Base-by-base conservation (phyloP, 139 green algal species). In the Chlorella ohadii region DNA sequence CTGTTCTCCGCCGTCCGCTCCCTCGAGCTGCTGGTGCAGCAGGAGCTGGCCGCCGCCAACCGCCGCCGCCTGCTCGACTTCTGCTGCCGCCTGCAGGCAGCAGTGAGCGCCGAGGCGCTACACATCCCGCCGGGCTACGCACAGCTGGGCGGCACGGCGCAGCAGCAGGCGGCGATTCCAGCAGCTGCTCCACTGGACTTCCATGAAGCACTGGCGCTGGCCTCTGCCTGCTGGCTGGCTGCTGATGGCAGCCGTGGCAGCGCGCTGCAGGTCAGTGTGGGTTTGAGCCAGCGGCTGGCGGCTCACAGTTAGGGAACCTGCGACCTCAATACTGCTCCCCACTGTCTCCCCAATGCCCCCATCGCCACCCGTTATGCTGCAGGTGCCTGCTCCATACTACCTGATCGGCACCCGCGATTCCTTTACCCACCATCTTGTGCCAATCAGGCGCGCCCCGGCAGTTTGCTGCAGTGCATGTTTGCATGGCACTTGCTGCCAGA, bases 351-450 rank as follows among this genome's bases (percentile, higher is more conserved):
- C n/a, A n/a, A n/a, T n/a, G n/a, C n/a, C n/a, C n/a, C n/a, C n/a
- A n/a, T n/a, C n/a, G n/a, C n/a, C n/a, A n/a, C n/a, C n/a, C n/a
- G n/a, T n/a, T n/a, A n/a, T n/a, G 74, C 64, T 64, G 82, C 87
- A 88, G 88, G 64, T 86, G 56, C 92, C 92, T 0, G 94, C 90
- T 88, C 92, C 92, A 0, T 86, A 78, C 27, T 95, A 95, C 86
- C 65, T 95, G 4, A 94, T 95, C 20, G 84, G 65, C 70, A 95
- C 92, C 0, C 81, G 92, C 0, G 92, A 95, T 85, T 84, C 80
- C 81, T 95, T 95, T 78, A 91, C 84, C 6, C 82, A 92, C 79
- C 73, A 90, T 63, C 81, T 95, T 20, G 34, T 91, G 7, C 66
- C 76, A 0, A 19, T 89, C 5, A 25, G 61, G 41, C 75, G 83